Base-by-base conservation (phyloP, 495 filamentous ascomycete species). In the Bombardia bombarda region DNA sequence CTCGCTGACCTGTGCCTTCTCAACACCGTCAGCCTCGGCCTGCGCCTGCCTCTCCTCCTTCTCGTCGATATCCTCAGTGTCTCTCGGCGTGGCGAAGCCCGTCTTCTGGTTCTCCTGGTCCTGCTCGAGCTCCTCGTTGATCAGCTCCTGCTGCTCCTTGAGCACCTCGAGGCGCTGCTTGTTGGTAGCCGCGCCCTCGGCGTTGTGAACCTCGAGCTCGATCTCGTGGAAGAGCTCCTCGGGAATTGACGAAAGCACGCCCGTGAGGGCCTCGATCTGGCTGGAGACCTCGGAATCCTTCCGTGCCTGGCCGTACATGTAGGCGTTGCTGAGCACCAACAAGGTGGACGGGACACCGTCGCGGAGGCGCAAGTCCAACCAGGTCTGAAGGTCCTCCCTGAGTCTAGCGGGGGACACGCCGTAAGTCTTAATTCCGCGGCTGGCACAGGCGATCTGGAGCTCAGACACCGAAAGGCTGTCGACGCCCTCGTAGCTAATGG, bases 221-320 rank as follows among this genome's bases (percentile, higher is more conserved):
- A 97, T 96, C 68, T 99, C 92, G 70, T 99, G 92, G 83, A 92
- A 97, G 30, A 99, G 78, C 62, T 99, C 92, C 67, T 99, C 92
- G 4, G 92, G 92, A 46, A 99, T 97, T 37, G 83, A 87, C 21
- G 85, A 88, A 23, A 99, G 74, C 13, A 99, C 92, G 16, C 86
- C 82, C 37, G 88, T 87, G 23, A 99, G 78, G 1, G 93, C 86
- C 46, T 97, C 90, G 51, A 97, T 93, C 66, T 97, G 92, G 22
- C 79, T 84, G 17, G 83, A 78, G 58, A 95, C 82, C 55, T 93
- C 86, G 24, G 78, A 73, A 33, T 92, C 86, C 10, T 53, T 45
- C 49, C 60, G 61, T n/a, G 63, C 56, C 69, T 95, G 93, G 55
- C 92, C 86, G 63, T 97, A 99, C 75, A 94, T 87, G 67, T 94